Conservation (phyloP, 352 stramenopile species). For the Phytophthora meadii region DNA sequence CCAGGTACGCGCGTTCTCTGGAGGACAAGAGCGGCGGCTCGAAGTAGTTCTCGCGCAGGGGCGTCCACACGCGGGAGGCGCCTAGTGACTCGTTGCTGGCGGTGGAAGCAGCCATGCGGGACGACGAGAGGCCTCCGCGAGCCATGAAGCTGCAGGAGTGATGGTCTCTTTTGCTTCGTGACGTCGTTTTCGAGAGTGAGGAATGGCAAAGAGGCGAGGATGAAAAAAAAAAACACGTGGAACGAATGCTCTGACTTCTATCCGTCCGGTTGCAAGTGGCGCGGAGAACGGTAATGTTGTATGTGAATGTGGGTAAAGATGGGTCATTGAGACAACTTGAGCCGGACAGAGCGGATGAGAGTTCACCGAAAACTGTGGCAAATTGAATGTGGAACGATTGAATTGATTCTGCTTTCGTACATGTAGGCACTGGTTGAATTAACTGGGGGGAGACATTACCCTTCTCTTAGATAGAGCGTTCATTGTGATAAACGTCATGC, state of each 20-base stretch:
- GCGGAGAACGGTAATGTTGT: slow-evolving; percentile 11
- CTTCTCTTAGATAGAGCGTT: too few species aligned
- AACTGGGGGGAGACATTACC: too few species aligned
- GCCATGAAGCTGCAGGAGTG: slow-evolving; percentile 21
- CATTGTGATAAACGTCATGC: slow-evolving; percentile 5
- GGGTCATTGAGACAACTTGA: slow-evolving; percentile 2
- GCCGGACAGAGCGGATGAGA: not conserved
- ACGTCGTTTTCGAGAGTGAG: slow-evolving; percentile 36
- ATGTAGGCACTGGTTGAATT: too few species aligned
- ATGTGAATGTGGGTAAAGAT: not conserved
- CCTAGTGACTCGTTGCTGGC: slow-evolving; percentile 7
- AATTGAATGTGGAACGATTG: not conserved
- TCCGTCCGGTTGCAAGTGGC: slow-evolving; percentile 11
- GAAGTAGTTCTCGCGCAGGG: slow-evolving; percentile 82
- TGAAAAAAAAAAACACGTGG: not conserved
- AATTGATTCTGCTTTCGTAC: not conserved
- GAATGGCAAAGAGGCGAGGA: not conserved
- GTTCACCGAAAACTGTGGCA: slow-evolving; percentile 7
- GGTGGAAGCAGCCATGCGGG: slow-evolving; percentile 17
- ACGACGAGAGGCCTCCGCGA: slow-evolving; percentile 30
- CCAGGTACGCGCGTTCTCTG: slow-evolving; percentile 75
- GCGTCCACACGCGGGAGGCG: slow-evolving; percentile 56
- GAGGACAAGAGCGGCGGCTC: slow-evolving; percentile 67
- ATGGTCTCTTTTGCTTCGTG: slow-evolving; percentile 19
- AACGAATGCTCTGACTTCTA: slow-evolving; percentile 26